Percentiles rank a stretch among this genome's conserved stretches.
Conservation (phyloP, 306 rosid genomes). For the Hippophae rhamnoides region DNA sequence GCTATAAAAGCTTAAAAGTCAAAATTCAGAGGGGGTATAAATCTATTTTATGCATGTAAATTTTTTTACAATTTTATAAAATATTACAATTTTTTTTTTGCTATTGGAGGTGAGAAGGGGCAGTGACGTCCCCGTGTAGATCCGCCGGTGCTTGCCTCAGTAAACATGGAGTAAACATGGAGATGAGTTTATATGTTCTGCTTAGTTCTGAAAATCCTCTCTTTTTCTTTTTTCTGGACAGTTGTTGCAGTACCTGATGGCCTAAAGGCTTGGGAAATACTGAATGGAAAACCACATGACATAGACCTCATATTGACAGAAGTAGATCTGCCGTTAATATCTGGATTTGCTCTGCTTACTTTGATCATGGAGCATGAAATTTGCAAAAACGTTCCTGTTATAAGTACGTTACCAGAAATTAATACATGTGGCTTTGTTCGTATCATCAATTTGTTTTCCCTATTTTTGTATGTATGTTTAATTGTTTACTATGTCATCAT, state of each 20-base stretch:
- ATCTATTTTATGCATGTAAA: too few relatives aligned
- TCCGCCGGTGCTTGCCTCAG: too few relatives aligned
- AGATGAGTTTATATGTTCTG: background rate
- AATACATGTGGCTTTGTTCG: conserved; percentile 10
- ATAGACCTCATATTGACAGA: conserved; percentile 84
- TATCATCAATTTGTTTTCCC: background rate
- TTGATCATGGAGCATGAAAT: conserved; percentile 78
- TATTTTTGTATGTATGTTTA: background rate
- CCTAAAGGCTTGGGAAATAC: conserved; percentile 88
- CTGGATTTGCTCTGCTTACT: conserved; percentile 85
- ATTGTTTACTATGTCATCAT: conserved; percentile 10
- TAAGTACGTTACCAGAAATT: conserved; percentile 47
- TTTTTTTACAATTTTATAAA: too few relatives aligned
- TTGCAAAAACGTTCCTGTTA: conserved; percentile 89
- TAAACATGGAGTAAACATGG: too few relatives aligned
- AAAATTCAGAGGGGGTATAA: too few relatives aligned
- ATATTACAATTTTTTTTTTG: too few relatives aligned
- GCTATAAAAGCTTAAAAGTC: too few relatives aligned
- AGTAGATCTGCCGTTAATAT: conserved; percentile 86
- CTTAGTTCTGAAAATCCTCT: conserved; percentile 8
- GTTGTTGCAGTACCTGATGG: conserved; percentile 95
- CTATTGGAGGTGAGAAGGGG: too few relatives aligned
- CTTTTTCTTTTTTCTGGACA: conserved; percentile 30
- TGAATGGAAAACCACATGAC: conserved; percentile 58
- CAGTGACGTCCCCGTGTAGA: too few relatives aligned